phyloP scores from a whole-genome alignment of 108 stramenopile genomes.

The Cyclotella choctawhatcheeana region DNA sequence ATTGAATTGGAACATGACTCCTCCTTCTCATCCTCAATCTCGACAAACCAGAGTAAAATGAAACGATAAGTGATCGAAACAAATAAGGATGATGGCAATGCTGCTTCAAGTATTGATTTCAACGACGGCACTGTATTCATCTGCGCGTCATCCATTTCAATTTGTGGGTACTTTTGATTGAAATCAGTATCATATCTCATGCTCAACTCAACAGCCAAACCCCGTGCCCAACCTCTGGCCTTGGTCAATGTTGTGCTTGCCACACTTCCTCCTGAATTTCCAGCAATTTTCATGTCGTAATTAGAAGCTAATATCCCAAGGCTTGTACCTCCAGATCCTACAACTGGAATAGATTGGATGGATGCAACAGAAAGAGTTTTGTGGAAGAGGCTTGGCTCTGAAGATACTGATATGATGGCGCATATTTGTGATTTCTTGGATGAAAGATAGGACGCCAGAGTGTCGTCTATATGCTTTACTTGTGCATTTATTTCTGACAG shows the following conservation, averaged over 20 bases:
- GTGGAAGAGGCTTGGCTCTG: constrained; percentile 43
- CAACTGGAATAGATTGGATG: constrained; percentile 45
- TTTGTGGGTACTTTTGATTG: no score
- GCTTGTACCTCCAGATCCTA: constrained; percentile 72
- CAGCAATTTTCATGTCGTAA: constrained; percentile 54
- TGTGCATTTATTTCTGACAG: constrained; percentile 48
- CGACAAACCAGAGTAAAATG: constrained; percentile 5
- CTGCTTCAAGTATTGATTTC: constrained; percentile 58
- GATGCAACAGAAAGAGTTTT: constrained; percentile 37
- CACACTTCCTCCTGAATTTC: constrained; percentile 75
- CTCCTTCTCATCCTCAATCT: constrained; percentile 1
- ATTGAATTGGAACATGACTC: constrained; percentile 5
- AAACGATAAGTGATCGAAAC: constrained; percentile 45
- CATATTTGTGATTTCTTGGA: neutral
- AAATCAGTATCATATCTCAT: constrained; percentile 49
- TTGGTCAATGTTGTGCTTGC: constrained; percentile 69
- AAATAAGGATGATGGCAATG: constrained; percentile 64
- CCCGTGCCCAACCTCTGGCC: constrained; percentile 62
- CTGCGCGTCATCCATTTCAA: constrained; percentile 10
- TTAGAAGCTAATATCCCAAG: constrained; percentile 46
- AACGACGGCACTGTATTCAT: constrained; percentile 15
- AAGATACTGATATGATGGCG: constrained; percentile 64
- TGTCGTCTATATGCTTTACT: constrained; percentile 31
- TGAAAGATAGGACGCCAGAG: constrained; percentile 1
- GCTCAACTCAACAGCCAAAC: constrained; percentile 56